phyloP scores from a whole-genome alignment of 2,329 filamentous ascomycete genomes.

The Colletotrichum neosansevieriae region DNA sequence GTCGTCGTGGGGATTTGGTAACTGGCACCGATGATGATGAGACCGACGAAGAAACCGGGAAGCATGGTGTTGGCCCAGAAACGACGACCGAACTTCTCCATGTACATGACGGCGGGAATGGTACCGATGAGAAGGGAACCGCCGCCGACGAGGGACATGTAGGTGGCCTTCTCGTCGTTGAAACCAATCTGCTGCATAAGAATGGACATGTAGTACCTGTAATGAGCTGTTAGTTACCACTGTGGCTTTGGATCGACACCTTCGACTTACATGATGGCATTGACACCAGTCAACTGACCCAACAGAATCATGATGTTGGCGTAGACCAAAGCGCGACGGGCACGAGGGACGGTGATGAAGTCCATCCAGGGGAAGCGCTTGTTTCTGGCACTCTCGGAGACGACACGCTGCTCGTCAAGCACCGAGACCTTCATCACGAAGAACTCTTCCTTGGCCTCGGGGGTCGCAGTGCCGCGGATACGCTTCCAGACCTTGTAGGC shows the following conservation, averaged over 20 bases:
- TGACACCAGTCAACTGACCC: constrained; percentile 78
- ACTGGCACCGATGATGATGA: constrained; percentile 73
- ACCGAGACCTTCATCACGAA: constrained; percentile 77
- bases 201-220: constrained; percentile 71
- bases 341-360: constrained; percentile 77
- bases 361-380: constrained; percentile 77
- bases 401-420: constrained; percentile 65
- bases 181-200: constrained; percentile 78
- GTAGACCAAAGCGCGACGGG: constrained; percentile 74
- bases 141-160: constrained; percentile 81
- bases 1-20: constrained; percentile 66
- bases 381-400: constrained; percentile 63
- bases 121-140: constrained; percentile 75
- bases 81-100: constrained; percentile 78
- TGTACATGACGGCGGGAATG: constrained; percentile 75
- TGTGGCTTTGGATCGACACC: no score
- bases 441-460: constrained; percentile 75
- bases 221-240: no score
- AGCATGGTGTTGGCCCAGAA: constrained; percentile 82
- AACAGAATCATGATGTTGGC: constrained; percentile 78
- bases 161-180: constrained; percentile 70
- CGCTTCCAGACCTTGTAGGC: constrained; percentile 77
- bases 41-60: constrained; percentile 77
- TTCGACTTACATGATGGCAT: constrained; percentile 69
- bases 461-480: constrained; percentile 70